phyloP scores from a whole-genome alignment of 108 stramenopile species.

The Skeletonema tropicum region DNA sequence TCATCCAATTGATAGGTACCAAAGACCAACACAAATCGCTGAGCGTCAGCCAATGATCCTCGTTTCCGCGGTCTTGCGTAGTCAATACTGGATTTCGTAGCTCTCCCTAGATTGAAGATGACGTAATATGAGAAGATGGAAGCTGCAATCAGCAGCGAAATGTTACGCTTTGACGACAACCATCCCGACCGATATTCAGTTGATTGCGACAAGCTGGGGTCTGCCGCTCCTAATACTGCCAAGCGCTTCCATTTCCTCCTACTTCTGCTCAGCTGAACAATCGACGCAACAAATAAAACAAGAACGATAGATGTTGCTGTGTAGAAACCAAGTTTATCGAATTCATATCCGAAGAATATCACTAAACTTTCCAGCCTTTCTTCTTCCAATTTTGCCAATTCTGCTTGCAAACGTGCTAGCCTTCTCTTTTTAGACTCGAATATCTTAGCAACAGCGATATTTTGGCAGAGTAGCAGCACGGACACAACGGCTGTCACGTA shows the following conservation, averaged over 20 bases:
- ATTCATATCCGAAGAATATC: slow-evolving; percentile 29
- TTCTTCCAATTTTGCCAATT: slow-evolving; percentile 30
- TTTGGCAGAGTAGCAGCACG: neutral
- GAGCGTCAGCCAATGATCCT: neutral
- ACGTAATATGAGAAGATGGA: slow-evolving; percentile 10
- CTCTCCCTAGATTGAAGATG: slow-evolving; percentile 18
- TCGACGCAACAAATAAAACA: slow-evolving; percentile 15
- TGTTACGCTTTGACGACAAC: neutral
- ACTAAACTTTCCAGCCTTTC: slow-evolving; percentile 28
- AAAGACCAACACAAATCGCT: slow-evolving; percentile 14
- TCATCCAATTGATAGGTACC: slow-evolving; percentile 26
- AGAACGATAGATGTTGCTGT: slow-evolving; percentile 17
- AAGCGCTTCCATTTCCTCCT: slow-evolving; percentile 28
- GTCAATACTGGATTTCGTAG: neutral
- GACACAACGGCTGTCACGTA: neutral
- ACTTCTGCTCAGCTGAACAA: slow-evolving; percentile 21
- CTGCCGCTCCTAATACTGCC: slow-evolving; percentile 16
- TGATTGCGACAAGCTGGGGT: slow-evolving; percentile 3
- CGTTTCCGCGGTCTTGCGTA: neutral
- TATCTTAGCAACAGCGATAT: slow-evolving; percentile 3
- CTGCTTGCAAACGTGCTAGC: slow-evolving; percentile 31
- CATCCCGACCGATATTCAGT: neutral
- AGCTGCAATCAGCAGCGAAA: neutral
- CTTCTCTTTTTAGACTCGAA: slow-evolving; percentile 36
- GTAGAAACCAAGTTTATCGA: slow-evolving; percentile 31